These are phyloP conservation scores for Curvularia lunata DNA, from an alignment of 2,329 filamentous ascomycete genomes.

Conservation along the genomic window DNA sequence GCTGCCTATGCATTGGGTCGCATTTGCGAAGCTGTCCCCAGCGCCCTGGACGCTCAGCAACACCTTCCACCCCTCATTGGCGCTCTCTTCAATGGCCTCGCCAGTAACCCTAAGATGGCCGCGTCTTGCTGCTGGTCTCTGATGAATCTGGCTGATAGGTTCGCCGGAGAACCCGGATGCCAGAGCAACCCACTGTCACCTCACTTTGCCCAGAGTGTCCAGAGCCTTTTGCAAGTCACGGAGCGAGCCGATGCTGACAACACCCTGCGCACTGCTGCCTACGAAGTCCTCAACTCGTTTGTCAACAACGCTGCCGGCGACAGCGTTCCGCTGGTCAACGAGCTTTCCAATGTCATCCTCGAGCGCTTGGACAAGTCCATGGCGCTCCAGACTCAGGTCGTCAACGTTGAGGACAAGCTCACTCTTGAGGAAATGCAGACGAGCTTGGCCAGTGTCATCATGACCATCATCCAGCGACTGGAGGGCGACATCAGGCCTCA, in stretches of 20 bases:
- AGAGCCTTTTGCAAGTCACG: slow-evolving; percentile 83
- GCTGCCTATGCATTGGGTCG: slow-evolving; percentile 94
- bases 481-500: slow-evolving; percentile 90
- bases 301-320: slow-evolving; percentile 89
- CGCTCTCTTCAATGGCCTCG: slow-evolving; percentile 86
- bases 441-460: slow-evolving; percentile 86
- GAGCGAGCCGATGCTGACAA: slow-evolving; percentile 83
- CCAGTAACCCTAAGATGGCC: slow-evolving; percentile 94
- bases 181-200: slow-evolving; percentile 82
- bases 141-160: slow-evolving; percentile 97
- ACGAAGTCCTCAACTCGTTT: slow-evolving; percentile 95
- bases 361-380: slow-evolving; percentile 91
- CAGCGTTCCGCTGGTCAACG: slow-evolving; percentile 79
- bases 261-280: slow-evolving; percentile 89
- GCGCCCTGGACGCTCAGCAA: slow-evolving; percentile 82
- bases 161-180: slow-evolving; percentile 83
- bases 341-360: slow-evolving; percentile 84
- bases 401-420: slow-evolving; percentile 95
- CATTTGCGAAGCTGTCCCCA: slow-evolving; percentile 91
- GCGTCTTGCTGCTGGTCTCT: slow-evolving; percentile 98
- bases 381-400: slow-evolving; percentile 87
- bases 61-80: slow-evolving; percentile 86
- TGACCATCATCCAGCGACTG: slow-evolving; percentile 88
- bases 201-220: slow-evolving; percentile 92
- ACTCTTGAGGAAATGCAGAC: slow-evolving; percentile 98